Conservation (phyloP, 2,329 filamentous ascomycete species). For the Scedosporium dehoogii region DNA sequence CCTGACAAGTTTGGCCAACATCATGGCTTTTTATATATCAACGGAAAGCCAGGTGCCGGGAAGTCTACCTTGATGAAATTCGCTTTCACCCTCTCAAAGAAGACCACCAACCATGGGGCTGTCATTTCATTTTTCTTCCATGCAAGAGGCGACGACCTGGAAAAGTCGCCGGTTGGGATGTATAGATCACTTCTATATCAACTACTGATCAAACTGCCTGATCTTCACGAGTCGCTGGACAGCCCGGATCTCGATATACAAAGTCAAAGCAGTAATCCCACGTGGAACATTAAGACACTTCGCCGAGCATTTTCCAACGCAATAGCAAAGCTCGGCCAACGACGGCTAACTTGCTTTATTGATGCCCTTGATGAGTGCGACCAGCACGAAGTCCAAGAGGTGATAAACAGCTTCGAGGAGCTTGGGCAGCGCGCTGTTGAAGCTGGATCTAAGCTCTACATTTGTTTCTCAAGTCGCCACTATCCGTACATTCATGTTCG, state of each 20-base stretch:
- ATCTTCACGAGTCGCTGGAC: background rate
- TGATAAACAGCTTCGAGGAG: background rate
- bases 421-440: background rate
- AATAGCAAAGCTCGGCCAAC: background rate
- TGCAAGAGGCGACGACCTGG: slow-evolving; percentile 5
- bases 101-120: background rate
- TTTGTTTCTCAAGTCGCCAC: background rate
- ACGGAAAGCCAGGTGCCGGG: slow-evolving; percentile 34
- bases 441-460: background rate
- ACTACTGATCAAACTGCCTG: background rate
- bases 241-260: background rate
- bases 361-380: background rate
- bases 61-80: slow-evolving; percentile 39
- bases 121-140: slow-evolving; percentile 10
- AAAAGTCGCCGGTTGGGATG: slow-evolving; percentile 8
- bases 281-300: background rate
- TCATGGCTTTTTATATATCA: slow-evolving; percentile 23
- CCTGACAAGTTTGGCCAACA: background rate
- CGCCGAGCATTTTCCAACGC: background rate
- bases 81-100: slow-evolving; percentile 17
- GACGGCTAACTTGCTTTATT: background rate
- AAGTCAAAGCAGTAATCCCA: background rate
- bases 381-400: background rate
- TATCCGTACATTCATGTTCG: background rate
- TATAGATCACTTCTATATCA: slow-evolving; percentile 7